Conservation (phyloP, 805 yeast genomes). For the Kodamaea nitidulidarum region DNA sequence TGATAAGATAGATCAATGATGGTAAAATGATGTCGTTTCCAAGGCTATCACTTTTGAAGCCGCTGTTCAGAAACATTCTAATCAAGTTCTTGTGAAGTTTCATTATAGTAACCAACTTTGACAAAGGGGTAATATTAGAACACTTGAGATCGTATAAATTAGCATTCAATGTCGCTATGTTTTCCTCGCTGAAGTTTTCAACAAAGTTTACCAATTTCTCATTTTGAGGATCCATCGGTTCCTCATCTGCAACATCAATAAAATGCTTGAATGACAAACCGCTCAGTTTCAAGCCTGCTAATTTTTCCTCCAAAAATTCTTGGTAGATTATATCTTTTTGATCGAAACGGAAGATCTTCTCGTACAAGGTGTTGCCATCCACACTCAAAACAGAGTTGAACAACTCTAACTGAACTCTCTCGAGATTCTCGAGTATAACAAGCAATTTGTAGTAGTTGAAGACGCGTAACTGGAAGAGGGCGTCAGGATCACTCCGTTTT, state of each 20-base stretch:
- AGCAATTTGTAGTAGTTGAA: slow-evolving; percentile 40
- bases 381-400: slow-evolving; percentile 23
- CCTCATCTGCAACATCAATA: slow-evolving; percentile 19
- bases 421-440: slow-evolving; percentile 30
- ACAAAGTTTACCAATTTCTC: slow-evolving; percentile 14
- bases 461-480: slow-evolving; percentile 36
- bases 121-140: slow-evolving; percentile 26
- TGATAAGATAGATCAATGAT: slow-evolving; percentile 32
- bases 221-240: not conserved
- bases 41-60: slow-evolving; percentile 21
- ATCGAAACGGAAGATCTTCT: slow-evolving; percentile 38
- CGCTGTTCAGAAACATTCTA: slow-evolving; percentile 12
- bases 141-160: slow-evolving; percentile 16
- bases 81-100: slow-evolving; percentile 31
- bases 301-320: slow-evolving; percentile 32
- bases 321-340: slow-evolving; percentile 35
- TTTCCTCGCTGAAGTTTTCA: slow-evolving; percentile 15
- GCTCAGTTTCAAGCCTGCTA: slow-evolving; percentile 22
- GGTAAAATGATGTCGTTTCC: slow-evolving; percentile 41
- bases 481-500: slow-evolving; percentile 34
- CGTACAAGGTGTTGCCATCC: slow-evolving; percentile 31
- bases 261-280: slow-evolving; percentile 28
- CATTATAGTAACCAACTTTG: slow-evolving; percentile 29
- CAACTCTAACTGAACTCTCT: slow-evolving; percentile 29
- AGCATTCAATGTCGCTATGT: slow-evolving; percentile 16